Percentiles rank a stretch among this genome's conserved stretches.
These are phyloP conservation scores for Mycena leptocephala DNA, from an alignment of 768 basidiomycete species.

Conservation along the genomic window DNA sequence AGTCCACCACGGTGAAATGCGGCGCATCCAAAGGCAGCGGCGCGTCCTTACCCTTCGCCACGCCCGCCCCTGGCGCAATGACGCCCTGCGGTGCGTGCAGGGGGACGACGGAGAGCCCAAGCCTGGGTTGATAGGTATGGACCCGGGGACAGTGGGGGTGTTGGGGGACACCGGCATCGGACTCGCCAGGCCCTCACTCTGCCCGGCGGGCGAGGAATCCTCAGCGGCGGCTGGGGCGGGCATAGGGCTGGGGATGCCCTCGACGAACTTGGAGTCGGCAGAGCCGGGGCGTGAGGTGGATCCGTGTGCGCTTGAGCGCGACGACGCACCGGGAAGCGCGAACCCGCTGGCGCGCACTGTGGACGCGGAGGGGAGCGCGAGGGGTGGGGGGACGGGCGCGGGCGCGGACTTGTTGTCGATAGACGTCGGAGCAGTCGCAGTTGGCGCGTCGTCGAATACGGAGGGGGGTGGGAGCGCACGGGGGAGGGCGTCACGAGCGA, in stretches of 20 bases:
- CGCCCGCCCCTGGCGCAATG: background rate
- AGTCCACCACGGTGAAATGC: background rate
- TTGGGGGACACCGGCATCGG: background rate
- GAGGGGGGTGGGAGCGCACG: too few species aligned
- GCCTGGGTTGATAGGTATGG: background rate
- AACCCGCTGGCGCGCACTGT: too few species aligned
- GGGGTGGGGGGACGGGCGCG: background rate
- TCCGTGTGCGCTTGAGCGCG: background rate
- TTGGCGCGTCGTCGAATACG: background rate
- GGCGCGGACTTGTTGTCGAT: too few species aligned
- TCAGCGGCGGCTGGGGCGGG: background rate
- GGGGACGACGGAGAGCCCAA: background rate
- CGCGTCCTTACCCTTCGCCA: background rate
- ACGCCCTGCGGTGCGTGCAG: background rate
- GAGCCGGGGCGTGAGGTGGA: background rate
- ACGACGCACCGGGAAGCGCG: background rate
- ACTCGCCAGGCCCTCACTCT: background rate
- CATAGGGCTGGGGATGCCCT: background rate
- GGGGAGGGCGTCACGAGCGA: background rate
- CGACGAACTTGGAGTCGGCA: background rate
- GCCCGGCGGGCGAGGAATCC: background rate
- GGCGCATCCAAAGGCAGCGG: background rate
- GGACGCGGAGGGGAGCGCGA: background rate
- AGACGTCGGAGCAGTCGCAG: too few species aligned
- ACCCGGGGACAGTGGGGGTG: background rate